Percentiles rank a stretch among this genome's conserved stretches.
Conservation (phyloP, 768 basidiomycete genomes). For the Russula dissimulans region DNA sequence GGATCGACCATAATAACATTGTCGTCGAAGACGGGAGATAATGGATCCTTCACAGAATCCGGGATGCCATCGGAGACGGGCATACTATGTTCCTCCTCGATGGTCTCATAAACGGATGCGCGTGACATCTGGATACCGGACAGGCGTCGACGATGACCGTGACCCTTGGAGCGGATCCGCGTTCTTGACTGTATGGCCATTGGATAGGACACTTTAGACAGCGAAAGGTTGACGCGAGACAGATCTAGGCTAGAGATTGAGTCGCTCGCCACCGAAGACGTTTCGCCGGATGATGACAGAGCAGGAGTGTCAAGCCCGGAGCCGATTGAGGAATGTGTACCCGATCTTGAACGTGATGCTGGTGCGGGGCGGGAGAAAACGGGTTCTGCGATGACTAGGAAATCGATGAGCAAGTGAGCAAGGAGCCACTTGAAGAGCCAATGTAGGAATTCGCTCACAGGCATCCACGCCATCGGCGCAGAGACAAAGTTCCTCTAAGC, state of each 20-base stretch:
- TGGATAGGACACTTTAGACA: conserved; percentile 49
- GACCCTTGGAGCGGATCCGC: conserved; percentile 47
- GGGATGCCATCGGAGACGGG: conserved; percentile 18
- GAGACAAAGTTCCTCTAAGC: conserved; percentile 56
- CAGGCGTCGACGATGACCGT: conserved; percentile 62
- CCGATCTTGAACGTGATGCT: conserved; percentile 49
- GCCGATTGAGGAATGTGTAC: conserved; percentile 51
- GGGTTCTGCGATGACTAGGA: conserved; percentile 33
- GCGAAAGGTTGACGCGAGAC: conserved; percentile 44
- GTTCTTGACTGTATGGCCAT: conserved; percentile 33
- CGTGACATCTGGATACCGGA: conserved; percentile 56
- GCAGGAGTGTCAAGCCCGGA: conserved; percentile 67
- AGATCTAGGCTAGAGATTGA: conserved; percentile 68
- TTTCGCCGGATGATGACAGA: conserved; percentile 51
- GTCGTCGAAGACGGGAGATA: conserved; percentile 11
- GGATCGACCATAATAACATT: conserved; percentile 47
- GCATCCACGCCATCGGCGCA: conserved; percentile 60
- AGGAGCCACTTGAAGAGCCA: too few relatives aligned
- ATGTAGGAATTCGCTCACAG: conserved; percentile 34
- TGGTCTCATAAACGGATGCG: conserved; percentile 69
- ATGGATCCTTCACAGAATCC: conserved; percentile 2
- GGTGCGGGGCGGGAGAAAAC: conserved; percentile 55
- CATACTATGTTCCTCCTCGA: conserved; percentile 51
- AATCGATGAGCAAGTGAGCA: conserved; percentile 5
- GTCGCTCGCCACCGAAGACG: conserved; percentile 57